These are phyloP conservation scores for Amanita muscaria DNA, from an alignment of 768 basidiomycete species.

Conservation along the genomic window DNA sequence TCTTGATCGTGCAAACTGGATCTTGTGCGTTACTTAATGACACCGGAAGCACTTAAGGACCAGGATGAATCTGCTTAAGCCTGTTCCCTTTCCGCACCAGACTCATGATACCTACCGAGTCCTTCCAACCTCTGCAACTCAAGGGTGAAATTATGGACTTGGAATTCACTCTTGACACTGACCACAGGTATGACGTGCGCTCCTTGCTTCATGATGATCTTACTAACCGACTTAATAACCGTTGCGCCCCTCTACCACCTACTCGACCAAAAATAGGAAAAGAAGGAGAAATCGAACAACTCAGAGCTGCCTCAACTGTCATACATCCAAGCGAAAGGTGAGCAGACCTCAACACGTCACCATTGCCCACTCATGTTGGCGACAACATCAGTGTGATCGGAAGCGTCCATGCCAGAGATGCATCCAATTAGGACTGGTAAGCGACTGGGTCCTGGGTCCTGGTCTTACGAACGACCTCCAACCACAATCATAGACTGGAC, in stretches of 20 bases:
- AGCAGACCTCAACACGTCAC: conserved; percentile 14
- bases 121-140: conserved; percentile 51
- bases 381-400: conserved; percentile 64
- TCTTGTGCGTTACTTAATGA: conserved; percentile 53
- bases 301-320: conserved; percentile 83
- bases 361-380: conserved; percentile 10
- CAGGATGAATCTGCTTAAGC: conserved; percentile 36
- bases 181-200: conserved; percentile 43
- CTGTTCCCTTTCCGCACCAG: conserved; percentile 39
- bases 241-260: conserved; percentile 35
- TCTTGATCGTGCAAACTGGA: conserved; percentile 32
- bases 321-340: conserved; percentile 91
- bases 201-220: conserved; percentile 16
- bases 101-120: conserved; percentile 47
- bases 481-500: conserved; percentile 55
- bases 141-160: conserved; percentile 76
- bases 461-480: not conserved
- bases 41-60: conserved; percentile 48
- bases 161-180: conserved; percentile 62
- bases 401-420: conserved; percentile 88
- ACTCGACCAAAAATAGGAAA: conserved; percentile 52
- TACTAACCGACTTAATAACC: conserved; percentile 41
- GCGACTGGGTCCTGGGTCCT: conserved; percentile 12
- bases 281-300: conserved; percentile 88
- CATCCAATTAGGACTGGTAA: conserved; percentile 80